Percentiles rank a stretch among this genome's conserved stretches.
Conservation (phyloP, 2,329 filamentous ascomycete genomes). For the Xylariaceae sp. region DNA sequence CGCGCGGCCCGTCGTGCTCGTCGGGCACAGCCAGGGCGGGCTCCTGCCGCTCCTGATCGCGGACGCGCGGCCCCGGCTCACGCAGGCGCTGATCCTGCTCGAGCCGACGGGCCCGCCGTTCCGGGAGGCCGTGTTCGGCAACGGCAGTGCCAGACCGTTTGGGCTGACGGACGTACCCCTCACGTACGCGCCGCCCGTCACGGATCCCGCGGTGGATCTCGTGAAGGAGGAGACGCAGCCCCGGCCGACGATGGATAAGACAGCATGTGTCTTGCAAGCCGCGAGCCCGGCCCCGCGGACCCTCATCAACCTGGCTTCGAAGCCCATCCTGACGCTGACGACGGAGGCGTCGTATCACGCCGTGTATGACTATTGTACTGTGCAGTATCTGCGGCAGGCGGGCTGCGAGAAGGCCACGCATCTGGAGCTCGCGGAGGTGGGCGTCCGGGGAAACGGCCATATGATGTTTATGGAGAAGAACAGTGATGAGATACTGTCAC, state of each 20-base stretch:
- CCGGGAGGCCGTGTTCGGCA: conserved; percentile 35
- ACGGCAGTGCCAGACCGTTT: conserved; percentile 31
- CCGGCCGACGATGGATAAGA: conserved; percentile 24
- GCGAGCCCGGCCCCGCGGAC: conserved; percentile 29
- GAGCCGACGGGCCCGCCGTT: conserved; percentile 47
- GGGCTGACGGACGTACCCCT: conserved; percentile 47
- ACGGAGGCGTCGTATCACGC: conserved; percentile 40
- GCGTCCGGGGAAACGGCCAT: conserved; percentile 41
- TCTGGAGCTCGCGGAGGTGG: conserved; percentile 32
- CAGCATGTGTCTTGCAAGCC: no score
- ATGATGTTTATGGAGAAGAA: no score
- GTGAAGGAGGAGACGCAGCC: conserved; percentile 21
- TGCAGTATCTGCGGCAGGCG: conserved; percentile 38
- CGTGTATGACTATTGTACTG: conserved; percentile 40
- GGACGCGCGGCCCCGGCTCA: conserved; percentile 36
- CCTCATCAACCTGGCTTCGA: conserved; percentile 30
- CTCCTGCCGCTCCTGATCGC: conserved; percentile 36
- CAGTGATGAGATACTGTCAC: no score
- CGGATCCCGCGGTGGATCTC: conserved; percentile 31
- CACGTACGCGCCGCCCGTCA: conserved; percentile 40
- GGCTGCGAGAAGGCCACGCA: conserved; percentile 30
- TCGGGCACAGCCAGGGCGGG: conserved; percentile 45
- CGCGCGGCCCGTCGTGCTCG: conserved; percentile 33
- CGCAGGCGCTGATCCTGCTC: conserved; percentile 37
- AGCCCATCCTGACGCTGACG: conserved; percentile 36